phyloP scores from a whole-genome alignment of 2,329 filamentous ascomycete species.

The Colletotrichum sansevieriae region DNA sequence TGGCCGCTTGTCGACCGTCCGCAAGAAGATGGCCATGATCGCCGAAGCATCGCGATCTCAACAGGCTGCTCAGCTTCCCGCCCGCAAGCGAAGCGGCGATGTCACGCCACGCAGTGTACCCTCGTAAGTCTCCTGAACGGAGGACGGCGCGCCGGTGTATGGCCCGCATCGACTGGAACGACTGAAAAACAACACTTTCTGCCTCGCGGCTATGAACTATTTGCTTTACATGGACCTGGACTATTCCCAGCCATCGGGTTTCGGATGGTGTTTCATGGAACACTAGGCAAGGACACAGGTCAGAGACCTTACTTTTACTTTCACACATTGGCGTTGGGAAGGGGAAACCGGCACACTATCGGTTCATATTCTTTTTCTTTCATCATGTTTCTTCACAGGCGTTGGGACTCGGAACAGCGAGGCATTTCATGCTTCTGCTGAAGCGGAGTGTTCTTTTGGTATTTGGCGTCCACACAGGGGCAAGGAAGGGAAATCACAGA shows the following conservation, averaged over 20 bases:
- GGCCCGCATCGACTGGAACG: neutral
- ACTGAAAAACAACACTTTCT: slow-evolving; percentile 1
- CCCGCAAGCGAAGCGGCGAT: slow-evolving; percentile 67
- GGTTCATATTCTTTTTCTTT: slow-evolving; percentile 12
- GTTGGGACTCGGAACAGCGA: slow-evolving; percentile 18
- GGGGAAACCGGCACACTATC: slow-evolving; percentile 21
- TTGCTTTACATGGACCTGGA: slow-evolving; percentile 16
- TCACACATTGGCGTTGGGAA: slow-evolving; percentile 38
- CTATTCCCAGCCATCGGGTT: neutral
- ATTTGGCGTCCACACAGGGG: slow-evolving; percentile 21
- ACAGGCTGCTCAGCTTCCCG: slow-evolving; percentile 56
- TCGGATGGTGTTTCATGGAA: slow-evolving; percentile 1
- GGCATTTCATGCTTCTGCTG: neutral
- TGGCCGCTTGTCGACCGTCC: slow-evolving; percentile 66
- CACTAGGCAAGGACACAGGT: neutral
- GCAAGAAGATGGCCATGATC: slow-evolving; percentile 73
- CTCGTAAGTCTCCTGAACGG: slow-evolving; percentile 56
- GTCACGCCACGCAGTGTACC: slow-evolving; percentile 67
- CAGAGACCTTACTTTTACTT: slow-evolving; percentile 6
- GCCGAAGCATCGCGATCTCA: slow-evolving; percentile 68
- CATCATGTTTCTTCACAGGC: slow-evolving; percentile 16
- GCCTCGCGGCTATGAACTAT: slow-evolving; percentile 32
- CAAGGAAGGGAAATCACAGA: slow-evolving; percentile 37
- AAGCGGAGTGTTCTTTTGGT: neutral
- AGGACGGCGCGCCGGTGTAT: neutral